Evolutionary conservation across 345 rosid species (phyloP), one percentile per base, ranked within the genome.

Genomic region (Carallia brachiata): DNA sequence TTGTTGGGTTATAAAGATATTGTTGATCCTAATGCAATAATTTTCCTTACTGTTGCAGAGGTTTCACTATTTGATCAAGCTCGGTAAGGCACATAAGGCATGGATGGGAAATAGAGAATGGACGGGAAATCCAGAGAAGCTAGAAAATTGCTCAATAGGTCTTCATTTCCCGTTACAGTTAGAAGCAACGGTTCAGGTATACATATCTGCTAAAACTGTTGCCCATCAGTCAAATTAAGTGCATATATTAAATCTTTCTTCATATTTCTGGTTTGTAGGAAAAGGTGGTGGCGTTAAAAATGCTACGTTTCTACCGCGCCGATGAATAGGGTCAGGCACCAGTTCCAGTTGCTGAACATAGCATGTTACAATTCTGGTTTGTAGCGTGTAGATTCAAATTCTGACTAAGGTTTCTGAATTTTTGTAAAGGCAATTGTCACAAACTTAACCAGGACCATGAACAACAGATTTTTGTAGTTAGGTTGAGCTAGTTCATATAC

Each of bases 111-210:
- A 23, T 23, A 23, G 23, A 23, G 23, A 23, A 74, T 92, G 99
- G 96, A 86, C 92, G 87, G 89, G 84, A 77, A 78, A 75, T 71
- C 97, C 99, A 7, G 95, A 96, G 71, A 63, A 59, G 73, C 70
- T 92, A 84, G 65, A 83, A 74, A 96, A 90, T 53, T 87, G 99
- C 80, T 90, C 98, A 9, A 84, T 74, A 0, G 96, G 99, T 16
- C 89, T 95, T 67, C 82, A 81, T 80, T 92, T 90, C 53, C 96
- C 94, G 47, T 72, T 70, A 61, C 77, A 67, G 61, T 57, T 78
- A 19, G 83, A 77, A 59, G 86, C 73, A 62, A 59, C 23, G 34
- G 70, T 61, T 70, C 82, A 86, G 96, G 97, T 91, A 70, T 62
- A 32, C 59, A 54, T 62, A 62, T 76, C 28, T 63, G 48, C 69